Evolutionary conservation across 768 basidiomycete genomes (phyloP), one percentile per base, ranked within the genome.

Genomic region (Plicaturopsis crispa): DNA sequence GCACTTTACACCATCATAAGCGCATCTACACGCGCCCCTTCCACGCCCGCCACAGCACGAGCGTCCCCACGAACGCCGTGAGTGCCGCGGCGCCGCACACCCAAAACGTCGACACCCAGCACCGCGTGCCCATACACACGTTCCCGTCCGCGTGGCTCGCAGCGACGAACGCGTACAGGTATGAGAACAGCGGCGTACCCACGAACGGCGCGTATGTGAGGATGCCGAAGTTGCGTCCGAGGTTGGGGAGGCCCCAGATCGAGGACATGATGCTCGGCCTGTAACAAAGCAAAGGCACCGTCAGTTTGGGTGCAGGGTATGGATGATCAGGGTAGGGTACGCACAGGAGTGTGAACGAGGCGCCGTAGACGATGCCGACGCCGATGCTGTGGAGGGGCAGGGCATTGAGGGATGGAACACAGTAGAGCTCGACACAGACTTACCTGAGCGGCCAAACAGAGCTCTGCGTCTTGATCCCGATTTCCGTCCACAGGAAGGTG

Each of bases 171-270:
- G 87, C 87, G 43, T 87, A 90, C 0, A 89, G 52, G 54, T 84
- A 88, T 3, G 87, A 86, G 54, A 87, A 88, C 1, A 76, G 24
- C 2, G 84, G 75, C 1, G 84, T 86, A 4, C 84, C 86, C 18
- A 77, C 55, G 55, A 88, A 83, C 4, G 84, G 80, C 0, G 85
- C 78, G 47, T 84, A 86, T 34, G 80, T 75, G 40, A 86, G 51
- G 24, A 85, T 56, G 18, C 85, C 84, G 42, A 76, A 89, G 55
- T 90, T 90, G 40, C 87, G 75, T 6, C 78, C 87, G 4, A 80
- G 61, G 44, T 84, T 71, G n/a, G 65, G 50, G 19, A 69, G 53
- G 10, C 87, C 87, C 83, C 84, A 90, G 17, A 83, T 66, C 1
- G 80, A 67, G 2, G 79, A 75, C 4, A 86, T 59, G 20, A 90